Base-by-base conservation (phyloP, 805 yeast species). In the Cyberlindnera saturnus region DNA sequence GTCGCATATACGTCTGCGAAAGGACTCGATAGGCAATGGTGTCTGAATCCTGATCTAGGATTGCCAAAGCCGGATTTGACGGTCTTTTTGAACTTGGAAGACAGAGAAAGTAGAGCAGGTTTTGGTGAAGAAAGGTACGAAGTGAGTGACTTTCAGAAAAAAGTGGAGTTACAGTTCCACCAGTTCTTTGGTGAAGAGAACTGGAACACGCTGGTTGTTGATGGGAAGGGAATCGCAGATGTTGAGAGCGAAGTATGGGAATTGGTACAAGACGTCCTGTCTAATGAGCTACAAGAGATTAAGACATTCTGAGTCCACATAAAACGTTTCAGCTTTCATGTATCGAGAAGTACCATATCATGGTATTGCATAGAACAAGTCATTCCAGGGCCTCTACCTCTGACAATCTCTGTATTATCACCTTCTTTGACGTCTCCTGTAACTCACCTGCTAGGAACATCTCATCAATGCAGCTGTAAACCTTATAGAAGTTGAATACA, bases 61-160 rank as follows among this genome's bases (percentile, higher is more conserved):
- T 71, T 93, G 13, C 89, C 96, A 1, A 75, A 68, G 50, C 98
- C 99, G 0, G 99, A 93, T 62, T 47, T 84, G 39, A 84, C 91
- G 0, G 43, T 93, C 1, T 93, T 91, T 52, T 65, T 93, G 45
- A 81, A 86, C 32, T 71, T 85, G 34, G 66, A 74, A 36, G 71
- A 77, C 29, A 61, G 53, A 30, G 43, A 47, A 9, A 71, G 59
- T 16, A 70, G 98, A 43, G 79, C 78, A 10, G 95, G 95, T 1
- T 93, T 85, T 69, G 99, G 99, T 13, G 84, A 81, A n/a, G 99
- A 93, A 62, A 68, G 96, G 42, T 93, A 93, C 64, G 99, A 93
- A 61, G 74, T 73, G 23, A 60, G 63, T 5, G 79, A 74, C 39
- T 85, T 93, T 57, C 99, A 93, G 59, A 61, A 65, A n/a, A 68